Evolutionary conservation across 768 basidiomycete species (phyloP).

Genomic region (Plicaturopsis crispa): DNA sequence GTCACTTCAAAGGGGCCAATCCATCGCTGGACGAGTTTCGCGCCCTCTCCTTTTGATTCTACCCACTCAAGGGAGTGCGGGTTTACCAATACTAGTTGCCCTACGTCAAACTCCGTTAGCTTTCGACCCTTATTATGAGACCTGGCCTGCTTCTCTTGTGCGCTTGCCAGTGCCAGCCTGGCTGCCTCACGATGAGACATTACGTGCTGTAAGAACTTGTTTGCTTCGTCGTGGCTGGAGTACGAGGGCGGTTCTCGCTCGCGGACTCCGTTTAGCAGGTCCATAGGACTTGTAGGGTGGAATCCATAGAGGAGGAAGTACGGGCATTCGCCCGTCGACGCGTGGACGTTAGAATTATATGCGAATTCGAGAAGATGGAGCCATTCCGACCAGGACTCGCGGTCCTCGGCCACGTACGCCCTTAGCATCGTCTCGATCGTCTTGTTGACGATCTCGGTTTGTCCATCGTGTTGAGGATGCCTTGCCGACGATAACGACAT

Average conservation of each 20-base stretch:
- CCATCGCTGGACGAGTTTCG: constrained; percentile 12
- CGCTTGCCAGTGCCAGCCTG: not conserved
- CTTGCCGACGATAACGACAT: constrained; percentile 21
- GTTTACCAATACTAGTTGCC: constrained; percentile 14
- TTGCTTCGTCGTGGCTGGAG: not conserved
- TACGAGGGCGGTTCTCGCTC: not conserved
- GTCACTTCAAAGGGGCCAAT: constrained; percentile 17
- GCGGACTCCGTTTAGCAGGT: not conserved
- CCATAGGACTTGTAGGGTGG: constrained; percentile 3
- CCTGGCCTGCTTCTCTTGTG: constrained; percentile 8
- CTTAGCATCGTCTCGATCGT: constrained; percentile 17
- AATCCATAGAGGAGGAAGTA: constrained; percentile 13
- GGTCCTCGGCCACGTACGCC: constrained; percentile 7
- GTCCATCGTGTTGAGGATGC: constrained; percentile 32
- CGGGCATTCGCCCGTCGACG: constrained; percentile 9
- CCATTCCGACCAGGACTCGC: constrained; percentile 15
- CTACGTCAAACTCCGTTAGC: constrained; percentile 10
- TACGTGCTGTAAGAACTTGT: not conserved
- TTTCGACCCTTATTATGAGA: constrained; percentile 11
- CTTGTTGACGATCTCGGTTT: constrained; percentile 23
- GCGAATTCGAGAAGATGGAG: constrained; percentile 18
- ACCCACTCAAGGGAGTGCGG: constrained; percentile 13
- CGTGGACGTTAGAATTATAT: constrained; percentile 14
- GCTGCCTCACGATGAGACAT: constrained; percentile 1
- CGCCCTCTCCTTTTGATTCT: constrained; percentile 12